These are phyloP conservation scores for Cryptosporidium tyzzeri DNA, from an alignment of 169 alveolate species.

Conservation along the genomic window DNA sequence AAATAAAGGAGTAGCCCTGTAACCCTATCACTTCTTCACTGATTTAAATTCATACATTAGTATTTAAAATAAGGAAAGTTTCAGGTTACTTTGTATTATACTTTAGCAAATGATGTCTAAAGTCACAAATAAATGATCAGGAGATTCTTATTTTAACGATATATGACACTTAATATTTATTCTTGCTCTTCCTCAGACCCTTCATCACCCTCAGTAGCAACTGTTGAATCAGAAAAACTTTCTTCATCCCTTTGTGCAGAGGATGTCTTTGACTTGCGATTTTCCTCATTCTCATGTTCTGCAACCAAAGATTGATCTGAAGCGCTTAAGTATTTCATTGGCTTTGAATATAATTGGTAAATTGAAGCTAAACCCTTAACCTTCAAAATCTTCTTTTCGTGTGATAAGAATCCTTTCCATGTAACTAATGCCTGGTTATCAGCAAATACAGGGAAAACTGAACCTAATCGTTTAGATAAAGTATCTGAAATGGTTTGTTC, in stretches of 20 bases:
- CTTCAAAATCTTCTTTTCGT: slow-evolving; percentile 42
- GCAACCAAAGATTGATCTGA: slow-evolving; percentile 54
- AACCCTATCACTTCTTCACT: not conserved
- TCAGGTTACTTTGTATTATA: not conserved
- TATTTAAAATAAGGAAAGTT: not conserved
- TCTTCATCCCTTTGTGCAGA: not conserved
- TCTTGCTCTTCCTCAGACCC: slow-evolving; percentile 24
- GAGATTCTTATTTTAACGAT: not conserved
- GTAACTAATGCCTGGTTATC: slow-evolving; percentile 32
- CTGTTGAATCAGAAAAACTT: slow-evolving; percentile 14
- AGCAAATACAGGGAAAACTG: slow-evolving; percentile 48
- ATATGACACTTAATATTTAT: not conserved
- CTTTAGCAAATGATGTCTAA: not conserved
- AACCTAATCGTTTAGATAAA: slow-evolving; percentile 12
- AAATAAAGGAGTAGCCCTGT: not conserved
- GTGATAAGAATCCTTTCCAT: slow-evolving; percentile 30
- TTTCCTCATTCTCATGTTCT: slow-evolving; percentile 1
- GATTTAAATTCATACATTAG: not conserved
- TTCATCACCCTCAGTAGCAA: slow-evolving; percentile 11
- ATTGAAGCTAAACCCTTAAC: not conserved
- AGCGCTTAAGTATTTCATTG: slow-evolving; percentile 38
- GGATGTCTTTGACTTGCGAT: not conserved
- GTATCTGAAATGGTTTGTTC: slow-evolving; percentile 6
- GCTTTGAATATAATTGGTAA: slow-evolving; percentile 26
- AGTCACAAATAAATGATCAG: not conserved